A percentile compares a stretch with the other conserved stretches of the same genome.
Conservation (phyloP, 805 yeast species). For the Komagataella pastoris region DNA sequence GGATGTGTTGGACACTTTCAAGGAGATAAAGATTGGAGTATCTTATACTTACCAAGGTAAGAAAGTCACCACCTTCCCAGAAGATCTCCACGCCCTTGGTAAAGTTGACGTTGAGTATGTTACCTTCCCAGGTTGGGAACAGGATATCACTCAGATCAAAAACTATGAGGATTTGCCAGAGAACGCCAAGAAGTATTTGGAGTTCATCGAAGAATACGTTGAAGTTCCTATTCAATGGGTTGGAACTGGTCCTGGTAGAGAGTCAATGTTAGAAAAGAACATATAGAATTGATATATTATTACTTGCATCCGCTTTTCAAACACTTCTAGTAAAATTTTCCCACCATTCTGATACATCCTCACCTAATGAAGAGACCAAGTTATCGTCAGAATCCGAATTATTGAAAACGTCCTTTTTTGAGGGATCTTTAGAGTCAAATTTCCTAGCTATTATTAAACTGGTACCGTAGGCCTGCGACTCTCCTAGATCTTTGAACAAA, state of each 20-base stretch:
- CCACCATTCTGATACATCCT: not conserved
- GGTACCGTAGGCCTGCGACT: not conserved
- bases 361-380: not conserved
- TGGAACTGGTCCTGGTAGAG: constrained; percentile 97
- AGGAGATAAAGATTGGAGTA: constrained; percentile 80
- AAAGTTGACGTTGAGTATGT: constrained; percentile 87
- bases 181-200: constrained; percentile 75
- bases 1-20: constrained; percentile 85
- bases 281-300: not conserved
- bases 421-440: not conserved
- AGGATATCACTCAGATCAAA: constrained; percentile 62
- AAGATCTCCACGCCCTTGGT: constrained; percentile 69
- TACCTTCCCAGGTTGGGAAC: constrained; percentile 90
- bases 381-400: not conserved
- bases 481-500: not conserved
- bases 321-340: not conserved
- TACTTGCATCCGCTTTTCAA: not conserved
- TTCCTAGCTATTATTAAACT: not conserved
- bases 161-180: constrained; percentile 71
- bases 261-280: constrained; percentile 64
- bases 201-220: constrained; percentile 74
- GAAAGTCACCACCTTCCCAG: constrained; percentile 74
- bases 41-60: constrained; percentile 74
- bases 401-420: not conserved
- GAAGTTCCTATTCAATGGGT: constrained; percentile 89